These are phyloP conservation scores for Boechera retrofracta DNA, from an alignment of 345 rosid species.

Conservation along the genomic window DNA sequence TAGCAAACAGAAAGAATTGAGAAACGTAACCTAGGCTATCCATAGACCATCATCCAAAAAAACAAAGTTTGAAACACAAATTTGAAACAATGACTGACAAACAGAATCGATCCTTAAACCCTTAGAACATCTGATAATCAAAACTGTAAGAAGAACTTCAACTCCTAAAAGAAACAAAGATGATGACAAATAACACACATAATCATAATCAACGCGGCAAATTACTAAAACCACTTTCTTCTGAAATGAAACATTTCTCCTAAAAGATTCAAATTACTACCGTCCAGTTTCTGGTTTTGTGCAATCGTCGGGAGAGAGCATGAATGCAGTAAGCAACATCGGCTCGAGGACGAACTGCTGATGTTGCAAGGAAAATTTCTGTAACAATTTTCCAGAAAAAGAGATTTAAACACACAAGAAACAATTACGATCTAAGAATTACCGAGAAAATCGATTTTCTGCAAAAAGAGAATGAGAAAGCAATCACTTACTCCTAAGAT, in stretches of 20 bases:
- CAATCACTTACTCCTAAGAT: constrained; percentile 61
- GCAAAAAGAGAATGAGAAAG: neutral
- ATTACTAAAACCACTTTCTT: constrained; percentile 1
- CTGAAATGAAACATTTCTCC: neutral
- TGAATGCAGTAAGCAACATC: constrained; percentile 93
- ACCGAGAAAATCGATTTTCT: neutral
- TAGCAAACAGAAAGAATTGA: neutral
- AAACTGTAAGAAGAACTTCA: neutral
- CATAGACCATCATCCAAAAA: neutral
- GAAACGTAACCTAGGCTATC: constrained; percentile 5
- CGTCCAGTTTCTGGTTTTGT: constrained; percentile 92
- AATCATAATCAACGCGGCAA: neutral
- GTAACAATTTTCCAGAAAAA: constrained; percentile 14
- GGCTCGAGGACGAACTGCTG: constrained; percentile 80
- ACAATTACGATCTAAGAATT: constrained; percentile 10
- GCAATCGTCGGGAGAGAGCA: constrained; percentile 74
- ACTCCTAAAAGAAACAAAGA: neutral
- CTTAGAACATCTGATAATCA: neutral
- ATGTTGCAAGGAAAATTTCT: constrained; percentile 79
- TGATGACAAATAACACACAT: neutral
- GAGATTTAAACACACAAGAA: neutral
- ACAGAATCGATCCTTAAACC: neutral
- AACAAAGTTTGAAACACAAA: constrained; percentile 3
- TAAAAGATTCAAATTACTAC: constrained; percentile 2
- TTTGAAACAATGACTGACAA: neutral